Evolutionary conservation across 2,329 filamentous ascomycete genomes (phyloP), one percentile per base, ranked within the genome.

Genomic region (Sporothrix dimorphospora): DNA sequence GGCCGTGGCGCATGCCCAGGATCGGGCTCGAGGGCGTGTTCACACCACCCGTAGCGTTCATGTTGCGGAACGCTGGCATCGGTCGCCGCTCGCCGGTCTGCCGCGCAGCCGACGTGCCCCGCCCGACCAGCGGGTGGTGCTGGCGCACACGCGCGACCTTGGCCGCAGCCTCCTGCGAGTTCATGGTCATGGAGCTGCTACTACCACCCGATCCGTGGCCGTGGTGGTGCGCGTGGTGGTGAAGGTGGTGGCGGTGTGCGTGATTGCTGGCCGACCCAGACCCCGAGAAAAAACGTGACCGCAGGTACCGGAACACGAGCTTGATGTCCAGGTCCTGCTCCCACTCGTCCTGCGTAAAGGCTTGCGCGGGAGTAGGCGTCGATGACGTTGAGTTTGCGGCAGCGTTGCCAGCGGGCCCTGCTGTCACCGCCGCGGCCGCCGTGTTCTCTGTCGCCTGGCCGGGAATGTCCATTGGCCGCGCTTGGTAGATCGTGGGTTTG

Each of bases 271-370:
- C 27, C 19, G 74, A 21, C 8, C 65, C 81, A 73, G 83, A 80
- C 7, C 83, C 82, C 19, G 87, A 83, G 72, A 89, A 85, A 80
- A 97, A 95, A 73, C 93, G 90, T 21, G 89, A 92, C 72, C 91
- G 89, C 40, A 97, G 86, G 79, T 96, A 98, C 66, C 91, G 90
- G 83, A 98, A 98, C 45, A 98, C 92, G 80, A 97, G 92, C 79
- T 92, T 92, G 75, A 98, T 89, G 78, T 98, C 94, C 5, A 98
- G 87, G 70, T 97, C 93, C 73, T 91, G 90, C 81, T 98, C 94
- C 96, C 96, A 99, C 78, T 97, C 96, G 47, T 96, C 92, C 77
- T 93, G 85, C 1, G 87, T 88, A 74, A 89, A 89, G 0, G 80
- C 74, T 4, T 75, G 76, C 5, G 53, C 24, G 14, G 73, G 4